Conservation (phyloP, 2,329 filamentous ascomycete genomes). For the Talaromyces sp. region DNA sequence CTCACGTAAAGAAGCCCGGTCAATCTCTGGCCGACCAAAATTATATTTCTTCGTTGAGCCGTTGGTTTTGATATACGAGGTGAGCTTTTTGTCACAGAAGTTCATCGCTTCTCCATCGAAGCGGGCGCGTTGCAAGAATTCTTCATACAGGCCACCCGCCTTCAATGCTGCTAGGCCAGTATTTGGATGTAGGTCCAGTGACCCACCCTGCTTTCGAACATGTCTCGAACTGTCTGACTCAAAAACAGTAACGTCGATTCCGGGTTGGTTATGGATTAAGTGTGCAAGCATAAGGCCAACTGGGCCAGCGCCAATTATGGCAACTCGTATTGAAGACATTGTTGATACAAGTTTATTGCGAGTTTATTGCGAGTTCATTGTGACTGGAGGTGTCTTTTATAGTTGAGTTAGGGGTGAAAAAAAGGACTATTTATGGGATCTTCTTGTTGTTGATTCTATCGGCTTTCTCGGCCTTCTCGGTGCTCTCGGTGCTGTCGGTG, state of each 20-base stretch:
- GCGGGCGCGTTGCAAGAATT: not conserved
- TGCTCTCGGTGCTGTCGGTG: not conserved
- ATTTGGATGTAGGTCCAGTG: not conserved
- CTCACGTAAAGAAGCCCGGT: constrained; percentile 16
- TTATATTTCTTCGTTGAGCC: not conserved
- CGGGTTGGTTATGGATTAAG: not conserved
- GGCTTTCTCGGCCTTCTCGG: not conserved
- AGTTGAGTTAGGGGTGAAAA: not conserved
- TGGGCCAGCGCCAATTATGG: not conserved
- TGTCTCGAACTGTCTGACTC: not conserved
- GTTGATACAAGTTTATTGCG: not conserved
- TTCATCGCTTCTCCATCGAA: not conserved
- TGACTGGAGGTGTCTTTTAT: not conserved
- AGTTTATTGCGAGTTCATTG: not conserved
- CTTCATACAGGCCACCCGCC: not conserved
- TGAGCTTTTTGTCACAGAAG: not conserved
- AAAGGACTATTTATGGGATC: not conserved
- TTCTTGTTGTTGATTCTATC: not conserved
- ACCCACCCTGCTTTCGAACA: not conserved
- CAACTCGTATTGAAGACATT: not conserved
- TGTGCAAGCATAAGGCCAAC: not conserved
- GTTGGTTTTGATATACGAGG: not conserved
- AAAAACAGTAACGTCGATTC: not conserved
- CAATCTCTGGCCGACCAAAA: constrained; percentile 20
- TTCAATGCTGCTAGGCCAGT: not conserved